phyloP scores from a whole-genome alignment of 768 basidiomycete species.

The Phlebiopsis flavidoalba region DNA sequence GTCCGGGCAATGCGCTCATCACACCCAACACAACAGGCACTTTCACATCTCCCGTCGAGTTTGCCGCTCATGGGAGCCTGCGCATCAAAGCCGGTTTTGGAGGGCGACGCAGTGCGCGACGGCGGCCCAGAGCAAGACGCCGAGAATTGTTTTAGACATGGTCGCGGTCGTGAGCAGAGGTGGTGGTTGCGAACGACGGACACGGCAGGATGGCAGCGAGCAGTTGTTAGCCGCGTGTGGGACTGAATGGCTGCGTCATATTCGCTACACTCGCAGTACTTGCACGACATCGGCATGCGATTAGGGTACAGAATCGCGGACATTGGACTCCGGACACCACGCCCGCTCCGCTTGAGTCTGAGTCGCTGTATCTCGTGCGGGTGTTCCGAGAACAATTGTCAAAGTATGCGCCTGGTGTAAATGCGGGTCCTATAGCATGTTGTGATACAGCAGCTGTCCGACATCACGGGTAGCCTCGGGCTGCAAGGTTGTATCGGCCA shows the following conservation, averaged over 20 bases:
- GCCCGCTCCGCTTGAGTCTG: not conserved
- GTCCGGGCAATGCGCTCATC: slow-evolving; percentile 76
- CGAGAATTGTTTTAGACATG: not conserved
- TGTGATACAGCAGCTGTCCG: not conserved
- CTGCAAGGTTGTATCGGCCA: not conserved
- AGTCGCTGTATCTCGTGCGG: not conserved
- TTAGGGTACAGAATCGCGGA: not conserved
- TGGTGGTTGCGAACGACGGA: not conserved
- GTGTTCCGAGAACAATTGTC: not conserved
- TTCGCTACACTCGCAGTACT: not conserved
- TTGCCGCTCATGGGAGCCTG: slow-evolving; percentile 11
- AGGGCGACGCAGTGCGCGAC: not conserved
- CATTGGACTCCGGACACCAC: not conserved
- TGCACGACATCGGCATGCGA: not conserved
- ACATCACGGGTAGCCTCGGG: not conserved
- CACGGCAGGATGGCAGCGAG: not conserved
- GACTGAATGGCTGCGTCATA: not conserved
- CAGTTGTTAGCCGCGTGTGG: not conserved
- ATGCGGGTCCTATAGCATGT: not conserved
- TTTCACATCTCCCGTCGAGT: slow-evolving; percentile 25
- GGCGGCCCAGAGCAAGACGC: not conserved
- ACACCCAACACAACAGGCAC: slow-evolving; percentile 54
- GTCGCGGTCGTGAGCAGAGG: not conserved
- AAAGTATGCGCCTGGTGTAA: not conserved
- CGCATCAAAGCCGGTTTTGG: not conserved